Evolutionary conservation across 2,329 filamentous ascomycete genomes (phyloP).

Genomic region (Sphaerulina musiva): DNA sequence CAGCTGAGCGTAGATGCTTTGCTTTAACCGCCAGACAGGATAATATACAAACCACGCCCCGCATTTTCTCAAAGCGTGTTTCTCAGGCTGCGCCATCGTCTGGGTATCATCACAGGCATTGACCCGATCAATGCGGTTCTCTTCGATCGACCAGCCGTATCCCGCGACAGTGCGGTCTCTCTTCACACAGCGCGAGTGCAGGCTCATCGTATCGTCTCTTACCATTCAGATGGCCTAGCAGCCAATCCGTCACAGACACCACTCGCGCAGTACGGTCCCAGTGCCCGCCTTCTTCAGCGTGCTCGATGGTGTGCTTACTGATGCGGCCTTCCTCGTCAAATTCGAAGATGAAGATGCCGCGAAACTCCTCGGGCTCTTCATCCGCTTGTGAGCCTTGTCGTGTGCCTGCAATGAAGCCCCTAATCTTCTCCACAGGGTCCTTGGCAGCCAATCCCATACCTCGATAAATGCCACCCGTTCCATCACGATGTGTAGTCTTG

Average conservation of each 20-base stretch:
- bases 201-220: slow-evolving; percentile 39
- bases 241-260: slow-evolving; percentile 88
- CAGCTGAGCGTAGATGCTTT: slow-evolving; percentile 1
- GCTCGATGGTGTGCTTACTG: slow-evolving; percentile 84
- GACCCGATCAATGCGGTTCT: slow-evolving; percentile 9
- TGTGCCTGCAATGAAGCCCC: slow-evolving; percentile 48
- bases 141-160: slow-evolving; percentile 20
- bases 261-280: slow-evolving; percentile 82
- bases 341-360: slow-evolving; percentile 88
- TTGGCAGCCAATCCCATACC: slow-evolving; percentile 30
- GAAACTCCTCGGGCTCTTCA: slow-evolving; percentile 61
- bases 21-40: not conserved
- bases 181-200: slow-evolving; percentile 39
- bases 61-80: not conserved
- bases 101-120: slow-evolving; percentile 17
- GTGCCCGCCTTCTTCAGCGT: slow-evolving; percentile 73
- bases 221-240: slow-evolving; percentile 69
- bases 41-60: not conserved
- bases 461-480: slow-evolving; percentile 43
- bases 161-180: slow-evolving; percentile 14
- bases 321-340: slow-evolving; percentile 85
- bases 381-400: slow-evolving; percentile 38
- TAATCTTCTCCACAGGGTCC: slow-evolving; percentile 51
- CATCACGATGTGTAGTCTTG: slow-evolving; percentile 42
- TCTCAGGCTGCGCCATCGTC: not conserved